These are phyloP conservation scores for Cutaneotrichosporon dermatis DNA, from an alignment of 1,284 basidiomycete species.

Conservation along the genomic window DNA sequence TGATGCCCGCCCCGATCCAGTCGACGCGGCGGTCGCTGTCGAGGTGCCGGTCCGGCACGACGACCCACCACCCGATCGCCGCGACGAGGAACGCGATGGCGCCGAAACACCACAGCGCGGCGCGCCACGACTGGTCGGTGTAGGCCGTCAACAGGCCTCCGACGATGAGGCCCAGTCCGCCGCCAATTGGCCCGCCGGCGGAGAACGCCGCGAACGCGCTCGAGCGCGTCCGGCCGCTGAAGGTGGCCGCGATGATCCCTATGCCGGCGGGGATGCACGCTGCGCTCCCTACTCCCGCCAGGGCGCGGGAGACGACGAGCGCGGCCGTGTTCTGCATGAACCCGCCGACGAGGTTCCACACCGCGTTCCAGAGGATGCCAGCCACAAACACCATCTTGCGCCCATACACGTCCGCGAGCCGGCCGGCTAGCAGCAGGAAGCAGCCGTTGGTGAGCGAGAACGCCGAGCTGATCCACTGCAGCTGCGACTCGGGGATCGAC, in stretches of 20 bases:
- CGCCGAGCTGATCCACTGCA: conserved; percentile 65
- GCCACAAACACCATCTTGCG: conserved; percentile 59
- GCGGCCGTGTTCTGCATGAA: conserved; percentile 39
- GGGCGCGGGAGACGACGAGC: conserved; percentile 35
- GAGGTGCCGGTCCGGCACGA: conserved; percentile 54
- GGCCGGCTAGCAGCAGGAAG: conserved; percentile 63
- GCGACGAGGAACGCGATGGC: conserved; percentile 56
- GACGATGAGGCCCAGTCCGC: conserved; percentile 61
- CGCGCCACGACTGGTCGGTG: conserved; percentile 58
- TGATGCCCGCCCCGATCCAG: conserved; percentile 71
- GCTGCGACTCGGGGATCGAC: conserved; percentile 42
- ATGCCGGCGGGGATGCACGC: conserved; percentile 49
- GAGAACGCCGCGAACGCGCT: conserved; percentile 69
- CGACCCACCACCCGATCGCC: conserved; percentile 54
- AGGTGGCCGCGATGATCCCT: conserved; percentile 70
- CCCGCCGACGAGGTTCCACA: conserved; percentile 41
- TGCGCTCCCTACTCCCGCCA: conserved; percentile 30
- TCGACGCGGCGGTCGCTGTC: conserved; percentile 62
- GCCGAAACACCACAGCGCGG: conserved; percentile 58
- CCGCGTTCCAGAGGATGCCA: conserved; percentile 51
- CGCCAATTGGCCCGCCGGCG: conserved; percentile 73
- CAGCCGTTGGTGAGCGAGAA: conserved; percentile 60
- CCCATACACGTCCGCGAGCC: conserved; percentile 68
- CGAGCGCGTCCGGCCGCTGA: conserved; percentile 62
- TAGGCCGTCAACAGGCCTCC: conserved; percentile 69